Base-by-base conservation (phyloP, 1,284 basidiomycete genomes). In the Cryptococcus sp. region DNA sequence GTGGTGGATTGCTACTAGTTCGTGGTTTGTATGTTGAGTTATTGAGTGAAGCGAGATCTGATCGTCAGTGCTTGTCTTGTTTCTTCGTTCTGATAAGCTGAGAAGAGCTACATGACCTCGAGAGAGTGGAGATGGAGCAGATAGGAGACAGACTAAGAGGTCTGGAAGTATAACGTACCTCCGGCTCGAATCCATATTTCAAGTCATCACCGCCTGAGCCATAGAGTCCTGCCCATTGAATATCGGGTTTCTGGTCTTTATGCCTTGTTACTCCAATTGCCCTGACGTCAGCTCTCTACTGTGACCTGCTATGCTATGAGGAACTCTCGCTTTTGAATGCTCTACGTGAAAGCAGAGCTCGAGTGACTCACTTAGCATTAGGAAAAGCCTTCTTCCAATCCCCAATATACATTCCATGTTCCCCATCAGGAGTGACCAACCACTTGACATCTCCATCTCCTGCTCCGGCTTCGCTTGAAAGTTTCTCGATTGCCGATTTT, bases 1-100 rank as follows among this genome's bases (percentile, higher is more conserved):
- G 14, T 79, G 76, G 68, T 98, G 94, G 56, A 88, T 81, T 72
- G 93, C 96, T 0, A 89, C 89, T 16, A 96, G 83, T 57, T 97
- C 94, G 69, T 90, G 85, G 71, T 91, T 93, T 60, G 78, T 78
- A 72, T 87, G 85, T 0, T 89, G 87, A 13, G 87, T 80, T 65
- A 94, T 91, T 69, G 86, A 88, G 65, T 89, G 64, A 0, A 63
- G 54, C 16, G 66, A 58, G 57, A 76, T 71, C 67, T 74, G 50
- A 37, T 32, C 7, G 32, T 13, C 10, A 18, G 10, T 18, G 11
- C 28, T 28, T 11, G n/a, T n/a, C 28, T 28, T 28, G 5, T 28
- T 5, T 28, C 4, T 11, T 28, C 28, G 28, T 28, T 4, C 28
- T 28, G 7, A 16, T 45, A 23, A 34, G 32, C 10, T 34, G 32